Percentiles rank a stretch among this genome's conserved stretches.
phyloP scores from a whole-genome alignment of 1,284 basidiomycete genomes.

The Rhodotorula sp. region DNA sequence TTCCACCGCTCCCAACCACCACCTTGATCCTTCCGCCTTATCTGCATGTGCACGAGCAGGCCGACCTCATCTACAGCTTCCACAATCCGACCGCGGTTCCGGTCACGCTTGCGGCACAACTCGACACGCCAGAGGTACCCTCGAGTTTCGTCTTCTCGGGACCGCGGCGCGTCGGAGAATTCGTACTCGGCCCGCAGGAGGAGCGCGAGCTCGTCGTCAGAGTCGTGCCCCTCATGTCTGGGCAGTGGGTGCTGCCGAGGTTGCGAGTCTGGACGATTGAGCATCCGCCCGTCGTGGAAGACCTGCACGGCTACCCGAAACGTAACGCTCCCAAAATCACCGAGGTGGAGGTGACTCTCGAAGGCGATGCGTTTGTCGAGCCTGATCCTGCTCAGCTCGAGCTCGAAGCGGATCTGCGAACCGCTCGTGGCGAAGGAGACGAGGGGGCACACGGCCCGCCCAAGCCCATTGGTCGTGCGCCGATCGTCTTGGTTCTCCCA shows the following conservation, averaged over 20 bases:
- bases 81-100: slow-evolving; percentile 16
- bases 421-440: slow-evolving; percentile 6
- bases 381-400: slow-evolving; percentile 5
- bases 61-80: slow-evolving; percentile 20
- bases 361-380: slow-evolving; percentile 3
- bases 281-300: neutral
- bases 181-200: slow-evolving; percentile 65
- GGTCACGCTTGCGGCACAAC: slow-evolving; percentile 23
- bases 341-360: slow-evolving; percentile 12
- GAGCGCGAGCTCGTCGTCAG: slow-evolving; percentile 17
- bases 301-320: neutral
- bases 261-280: slow-evolving; percentile 30
- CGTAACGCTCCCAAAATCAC: neutral
- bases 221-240: slow-evolving; percentile 27
- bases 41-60: slow-evolving; percentile 12
- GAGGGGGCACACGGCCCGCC: slow-evolving; percentile 12
- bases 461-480: slow-evolving; percentile 6
- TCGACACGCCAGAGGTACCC: slow-evolving; percentile 51
- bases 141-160: slow-evolving; percentile 68
- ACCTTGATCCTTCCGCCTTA: slow-evolving; percentile 9
- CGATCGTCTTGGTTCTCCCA: slow-evolving; percentile 11
- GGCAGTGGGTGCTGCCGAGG: slow-evolving; percentile 16
- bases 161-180: slow-evolving; percentile 61
- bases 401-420: slow-evolving; percentile 20
- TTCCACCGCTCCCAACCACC: slow-evolving; percentile 7